Base-by-base conservation (phyloP, 768 basidiomycete species). In the Multifurca ochricompacta region DNA sequence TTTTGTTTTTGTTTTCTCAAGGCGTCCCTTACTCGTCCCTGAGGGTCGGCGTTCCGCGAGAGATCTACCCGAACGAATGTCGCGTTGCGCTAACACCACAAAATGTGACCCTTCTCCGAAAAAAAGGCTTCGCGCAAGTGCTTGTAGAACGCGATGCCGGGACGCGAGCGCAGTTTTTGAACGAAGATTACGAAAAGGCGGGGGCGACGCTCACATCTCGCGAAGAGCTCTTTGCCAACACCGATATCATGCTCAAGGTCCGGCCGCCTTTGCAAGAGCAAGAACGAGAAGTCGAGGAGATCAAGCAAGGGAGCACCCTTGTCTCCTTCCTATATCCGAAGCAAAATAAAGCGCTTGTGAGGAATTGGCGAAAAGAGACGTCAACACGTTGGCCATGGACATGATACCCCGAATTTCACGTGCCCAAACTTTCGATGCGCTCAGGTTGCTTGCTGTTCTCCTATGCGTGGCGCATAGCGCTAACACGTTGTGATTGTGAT, bases 381-480 rank as follows among this genome's bases (percentile, higher is more conserved):
- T 84, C 51, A 88, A 82, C 60, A 81, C 79, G 25, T 87, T 93
- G 64, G 89, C 85, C 66, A 93, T 93, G 91, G 91, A 93, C 65
- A 80, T 85, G 79, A 90, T 93, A 73, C 91, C 91, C 62, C 80
- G 91, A 53, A 91, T 93, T 62, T 91, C 88, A 57, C 80, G 91
- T 49, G 91, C 91, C 41, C 91, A 93, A 67, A 86, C 86, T 19
- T 93, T 91, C 60, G 91, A 93, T 69, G 91, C 85, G 34, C 71
- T 93, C 62, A 91, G 87, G 88, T 86, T 50, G 59, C n/a, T n/a
- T n/a, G n/a, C n/a, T n/a, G n/a, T n/a, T n/a, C n/a, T n/a, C n/a
- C n/a, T n/a, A n/a, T n/a, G n/a, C n/a, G n/a, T n/a, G n/a, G n/a
- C n/a, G n/a, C n/a, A n/a, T n/a, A n/a, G n/a, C n/a, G 16, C 19